Evolutionary conservation across 148 eudicot species (phyloP).

Genomic region (Nepenthes gracilis): DNA sequence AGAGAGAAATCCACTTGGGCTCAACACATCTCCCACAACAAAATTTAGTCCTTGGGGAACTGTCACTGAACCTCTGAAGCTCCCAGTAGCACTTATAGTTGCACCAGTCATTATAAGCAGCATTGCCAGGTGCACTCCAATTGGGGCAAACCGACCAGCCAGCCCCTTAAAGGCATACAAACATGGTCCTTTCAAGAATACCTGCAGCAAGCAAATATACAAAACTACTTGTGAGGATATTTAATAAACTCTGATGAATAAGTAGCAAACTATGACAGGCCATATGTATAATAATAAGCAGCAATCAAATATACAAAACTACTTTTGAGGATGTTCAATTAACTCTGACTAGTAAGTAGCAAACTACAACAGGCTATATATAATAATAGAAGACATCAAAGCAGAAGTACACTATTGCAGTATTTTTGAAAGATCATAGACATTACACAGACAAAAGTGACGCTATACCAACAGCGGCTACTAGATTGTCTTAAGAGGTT

Average conservation of each 20-base stretch:
- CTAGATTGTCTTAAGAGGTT: too few species aligned
- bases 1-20: slow-evolving; percentile 78
- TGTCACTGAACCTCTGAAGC: slow-evolving; percentile 80
- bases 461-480: too few species aligned
- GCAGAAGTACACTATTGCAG: too few species aligned
- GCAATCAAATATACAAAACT: too few species aligned
- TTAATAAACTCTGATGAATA: neutral
- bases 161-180: slow-evolving; percentile 90
- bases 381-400: too few species aligned
- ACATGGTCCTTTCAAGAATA: slow-evolving; percentile 81
- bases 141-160: slow-evolving; percentile 91
- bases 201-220: slow-evolving; percentile 29
- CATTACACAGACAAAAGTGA: too few species aligned
- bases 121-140: slow-evolving; percentile 91
- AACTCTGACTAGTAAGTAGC: too few species aligned
- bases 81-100: slow-evolving; percentile 90
- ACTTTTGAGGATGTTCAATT: too few species aligned
- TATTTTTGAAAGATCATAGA: too few species aligned
- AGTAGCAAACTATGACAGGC: neutral
- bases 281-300: neutral
- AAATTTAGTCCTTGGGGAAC: slow-evolving; percentile 95
- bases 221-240: neutral
- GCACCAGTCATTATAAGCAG: slow-evolving; percentile 86
- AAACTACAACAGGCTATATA: too few species aligned
- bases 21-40: slow-evolving; percentile 82